phyloP scores from a whole-genome alignment of 805 yeast species.

The Teunomyces lycoperdinae region DNA sequence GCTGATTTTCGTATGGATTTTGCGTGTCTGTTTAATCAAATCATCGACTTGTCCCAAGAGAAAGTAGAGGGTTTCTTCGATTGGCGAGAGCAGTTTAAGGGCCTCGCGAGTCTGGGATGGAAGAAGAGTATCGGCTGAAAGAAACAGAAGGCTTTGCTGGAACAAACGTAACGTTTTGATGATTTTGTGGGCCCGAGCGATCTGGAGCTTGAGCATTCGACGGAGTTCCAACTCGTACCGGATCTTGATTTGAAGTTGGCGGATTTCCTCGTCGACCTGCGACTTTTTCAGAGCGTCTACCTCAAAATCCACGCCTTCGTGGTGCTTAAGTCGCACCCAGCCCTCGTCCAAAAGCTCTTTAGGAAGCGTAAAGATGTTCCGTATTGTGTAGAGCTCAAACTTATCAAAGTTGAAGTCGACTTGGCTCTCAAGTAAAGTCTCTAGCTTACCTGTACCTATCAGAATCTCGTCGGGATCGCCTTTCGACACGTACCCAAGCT shows the following conservation, averaged over 20 bases:
- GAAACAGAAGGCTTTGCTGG: slow-evolving; percentile 25
- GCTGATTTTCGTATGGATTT: slow-evolving; percentile 23
- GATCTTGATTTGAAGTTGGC: slow-evolving; percentile 35
- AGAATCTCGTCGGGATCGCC: slow-evolving; percentile 49
- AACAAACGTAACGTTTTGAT: slow-evolving; percentile 30
- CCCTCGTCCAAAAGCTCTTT: slow-evolving; percentile 61
- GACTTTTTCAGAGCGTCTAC: slow-evolving; percentile 4
- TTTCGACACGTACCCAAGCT: slow-evolving; percentile 12
- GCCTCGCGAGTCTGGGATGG: slow-evolving; percentile 21
- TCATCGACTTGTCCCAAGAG: slow-evolving; percentile 42
- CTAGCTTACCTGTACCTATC: slow-evolving; percentile 78
- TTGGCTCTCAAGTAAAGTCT: slow-evolving; percentile 67
- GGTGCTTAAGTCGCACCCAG: slow-evolving; percentile 66
- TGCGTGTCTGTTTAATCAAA: slow-evolving; percentile 28
- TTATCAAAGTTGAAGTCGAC: slow-evolving; percentile 84
- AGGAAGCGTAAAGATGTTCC: slow-evolving; percentile 77
- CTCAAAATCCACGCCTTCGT: slow-evolving; percentile 46
- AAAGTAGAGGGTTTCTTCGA: slow-evolving; percentile 47
- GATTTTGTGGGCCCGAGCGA: slow-evolving; percentile 37
- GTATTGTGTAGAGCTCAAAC: slow-evolving; percentile 73
- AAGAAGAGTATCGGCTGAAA: slow-evolving; percentile 19
- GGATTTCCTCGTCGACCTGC: slow-evolving; percentile 29
- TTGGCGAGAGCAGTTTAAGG: slow-evolving; percentile 39
- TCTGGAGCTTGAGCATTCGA: slow-evolving; percentile 36
- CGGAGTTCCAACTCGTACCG: slow-evolving; percentile 44